Evolutionary conservation across 164 flowering plant genomes (phyloP), one percentile per base, ranked within the genome.

Genomic region (Stephania cephalantha): DNA sequence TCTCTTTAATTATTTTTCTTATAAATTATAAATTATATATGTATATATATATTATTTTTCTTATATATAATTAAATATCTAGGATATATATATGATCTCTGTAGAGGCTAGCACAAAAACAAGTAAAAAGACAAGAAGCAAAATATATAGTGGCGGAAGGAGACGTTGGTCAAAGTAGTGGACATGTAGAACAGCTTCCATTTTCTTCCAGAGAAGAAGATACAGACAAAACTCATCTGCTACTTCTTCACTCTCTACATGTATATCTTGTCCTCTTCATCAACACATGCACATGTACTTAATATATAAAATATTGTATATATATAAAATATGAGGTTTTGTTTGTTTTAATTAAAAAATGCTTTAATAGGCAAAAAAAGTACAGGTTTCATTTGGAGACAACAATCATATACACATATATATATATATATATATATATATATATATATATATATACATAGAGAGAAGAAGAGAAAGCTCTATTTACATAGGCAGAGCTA

Each of bases 341-440:
- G 22, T 61, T 61, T 61, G 66, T 6, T 18, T 20, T 20, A 61
- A 25, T 20, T 25, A 61, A 61, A 61, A 15, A 25, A 20, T 61
- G 64, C n/a, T 58, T 11, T 50, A 15, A 9, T 18, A 15, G 66
- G 65, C n/a, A 20, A 7, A 15, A 48, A 68, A 68, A 9, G 35
- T 10, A 68, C 6, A 9, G 46, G 53, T 70, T n/a, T 11, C 44
- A 50, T 75, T 64, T 79, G 81, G 82, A 85, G 84, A 79, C 55
- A 7, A 7, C 12, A 35, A 35, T 35, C 42, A 35, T 35, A 35
- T 1, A 35, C 4, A 35, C 4, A 35, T 1, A 35, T 1, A 35
- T 82, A 81, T 86, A 85, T 84, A 81, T 85, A 87, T 89, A 85
- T 77, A 88, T 88, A 86, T 82, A 81, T 86, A 85, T 84, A 81